Conservation (phyloP, 2,329 filamentous ascomycete species). For the Sarocladium oryzae region DNA sequence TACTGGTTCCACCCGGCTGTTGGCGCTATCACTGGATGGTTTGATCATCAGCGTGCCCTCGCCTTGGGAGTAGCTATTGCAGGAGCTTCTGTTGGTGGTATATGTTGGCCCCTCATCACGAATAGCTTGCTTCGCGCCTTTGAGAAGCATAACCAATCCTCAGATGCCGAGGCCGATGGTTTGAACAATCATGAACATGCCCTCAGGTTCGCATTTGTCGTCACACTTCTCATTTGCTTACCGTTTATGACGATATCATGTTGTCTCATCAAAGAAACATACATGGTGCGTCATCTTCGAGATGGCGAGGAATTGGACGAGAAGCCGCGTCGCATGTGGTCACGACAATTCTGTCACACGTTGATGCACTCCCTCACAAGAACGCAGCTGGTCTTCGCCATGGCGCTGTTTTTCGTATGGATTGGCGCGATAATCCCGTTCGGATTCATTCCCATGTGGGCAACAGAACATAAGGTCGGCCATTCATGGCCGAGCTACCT, state of each 20-base stretch:
- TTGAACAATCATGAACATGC: background rate
- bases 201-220: slow-evolving; percentile 15
- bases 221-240: slow-evolving; percentile 17
- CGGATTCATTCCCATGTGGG: slow-evolving; percentile 40
- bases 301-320: slow-evolving; percentile 16
- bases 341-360: background rate
- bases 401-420: slow-evolving; percentile 20
- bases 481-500: slow-evolving; percentile 43
- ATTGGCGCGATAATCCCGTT: slow-evolving; percentile 24
- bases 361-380: background rate
- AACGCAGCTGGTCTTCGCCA: slow-evolving; percentile 14
- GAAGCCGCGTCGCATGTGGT: slow-evolving; percentile 20
- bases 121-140: slow-evolving; percentile 4
- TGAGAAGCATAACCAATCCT: background rate
- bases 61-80: slow-evolving; percentile 25
- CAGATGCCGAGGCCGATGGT: background rate
- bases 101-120: slow-evolving; percentile 23
- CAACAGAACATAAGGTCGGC: slow-evolving; percentile 15
- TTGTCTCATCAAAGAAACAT: slow-evolving; percentile 13
- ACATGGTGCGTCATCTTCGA: background rate
- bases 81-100: slow-evolving; percentile 24
- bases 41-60: slow-evolving; percentile 22
- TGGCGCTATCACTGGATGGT: slow-evolving; percentile 25
- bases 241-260: slow-evolving; percentile 21
- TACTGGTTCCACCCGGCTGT: slow-evolving; percentile 25